Conservation (phyloP, 768 basidiomycete species). For the Cyathus striatus region DNA sequence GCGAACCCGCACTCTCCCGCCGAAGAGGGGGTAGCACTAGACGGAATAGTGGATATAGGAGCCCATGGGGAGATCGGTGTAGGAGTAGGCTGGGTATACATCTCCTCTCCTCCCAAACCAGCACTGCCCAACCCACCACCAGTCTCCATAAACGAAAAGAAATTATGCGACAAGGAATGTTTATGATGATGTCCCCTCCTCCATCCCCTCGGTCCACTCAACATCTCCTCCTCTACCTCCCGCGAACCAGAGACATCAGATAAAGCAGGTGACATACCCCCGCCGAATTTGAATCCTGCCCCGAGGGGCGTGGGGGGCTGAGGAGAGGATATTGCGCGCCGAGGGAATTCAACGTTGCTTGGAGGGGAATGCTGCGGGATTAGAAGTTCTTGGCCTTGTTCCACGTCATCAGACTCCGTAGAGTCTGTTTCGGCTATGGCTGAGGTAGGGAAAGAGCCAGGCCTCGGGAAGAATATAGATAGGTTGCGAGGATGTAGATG, state of each 20-base stretch:
- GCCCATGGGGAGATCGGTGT: constrained; percentile 65
- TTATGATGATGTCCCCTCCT: constrained; percentile 85
- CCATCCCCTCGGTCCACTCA: constrained; percentile 14
- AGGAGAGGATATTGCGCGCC: constrained; percentile 22
- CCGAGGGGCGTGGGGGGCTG: constrained; percentile 36
- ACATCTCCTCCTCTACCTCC: neutral
- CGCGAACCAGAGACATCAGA: neutral
- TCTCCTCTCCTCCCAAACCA: too few relatives aligned
- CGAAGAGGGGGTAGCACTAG: constrained; percentile 12
- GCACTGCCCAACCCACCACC: too few relatives aligned
- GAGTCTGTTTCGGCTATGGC: constrained; percentile 67
- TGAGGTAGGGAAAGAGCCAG: constrained; percentile 53
- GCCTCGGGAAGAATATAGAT: constrained; percentile 86
- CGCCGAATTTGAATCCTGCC: constrained; percentile 63
- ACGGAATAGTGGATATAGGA: constrained; percentile 41
- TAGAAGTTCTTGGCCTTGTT: constrained; percentile 43
- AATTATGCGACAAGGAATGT: constrained; percentile 90
- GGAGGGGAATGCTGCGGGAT: constrained; percentile 37
- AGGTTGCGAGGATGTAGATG: constrained; percentile 88
- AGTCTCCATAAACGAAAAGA: constrained; percentile 93
- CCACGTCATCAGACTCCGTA: constrained; percentile 43
- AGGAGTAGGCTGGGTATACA: constrained; percentile 56
- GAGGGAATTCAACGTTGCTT: too few relatives aligned
- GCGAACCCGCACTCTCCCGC: neutral
- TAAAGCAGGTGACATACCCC: constrained; percentile 28